Evolutionary conservation across 768 basidiomycete genomes (phyloP).

Genomic region (Cystobasidium tubakii): DNA sequence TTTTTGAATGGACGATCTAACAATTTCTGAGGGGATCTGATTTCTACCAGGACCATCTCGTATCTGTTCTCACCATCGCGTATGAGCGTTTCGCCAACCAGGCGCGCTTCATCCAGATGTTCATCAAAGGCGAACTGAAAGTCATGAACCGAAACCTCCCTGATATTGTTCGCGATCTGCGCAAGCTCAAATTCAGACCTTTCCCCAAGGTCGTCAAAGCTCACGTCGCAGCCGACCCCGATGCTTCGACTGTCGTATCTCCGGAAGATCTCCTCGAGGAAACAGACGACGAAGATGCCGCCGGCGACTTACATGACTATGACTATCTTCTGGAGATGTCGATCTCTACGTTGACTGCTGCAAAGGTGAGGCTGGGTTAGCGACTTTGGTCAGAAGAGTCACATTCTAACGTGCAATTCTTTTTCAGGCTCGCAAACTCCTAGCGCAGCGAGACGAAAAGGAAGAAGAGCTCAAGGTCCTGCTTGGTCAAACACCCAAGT

Average conservation of each 20-base stretch:
- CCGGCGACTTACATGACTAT: constrained; percentile 60
- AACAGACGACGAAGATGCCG: constrained; percentile 53
- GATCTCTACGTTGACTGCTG: constrained; percentile 87
- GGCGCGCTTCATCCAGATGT: constrained; percentile 94
- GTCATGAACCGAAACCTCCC: constrained; percentile 83
- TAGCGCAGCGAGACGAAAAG: constrained; percentile 71
- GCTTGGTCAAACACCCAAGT: constrained; percentile 68
- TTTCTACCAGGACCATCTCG: constrained; percentile 68
- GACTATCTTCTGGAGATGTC: constrained; percentile 94
- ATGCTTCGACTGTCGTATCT: constrained; percentile 47
- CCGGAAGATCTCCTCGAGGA: constrained; percentile 56
- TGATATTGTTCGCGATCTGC: constrained; percentile 76
- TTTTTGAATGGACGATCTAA: not conserved
- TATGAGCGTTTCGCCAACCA: constrained; percentile 87
- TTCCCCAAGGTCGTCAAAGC: constrained; percentile 75
- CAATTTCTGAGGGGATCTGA: too few species aligned
- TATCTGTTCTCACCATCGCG: constrained; percentile 69
- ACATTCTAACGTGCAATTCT: not conserved
- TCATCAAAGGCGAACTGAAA: constrained; percentile 71
- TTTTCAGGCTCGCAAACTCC: constrained; percentile 71
- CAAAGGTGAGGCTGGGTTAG: constrained; percentile 59
- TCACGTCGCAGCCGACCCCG: constrained; percentile 63
- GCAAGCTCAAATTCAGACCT: constrained; percentile 75
- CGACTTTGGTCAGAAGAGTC: constrained; percentile 21
- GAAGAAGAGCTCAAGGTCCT: constrained; percentile 71